Percentiles rank a stretch among this genome's conserved stretches.
Conservation (phyloP, 805 yeast species). For the Starmerella bacillaris region DNA sequence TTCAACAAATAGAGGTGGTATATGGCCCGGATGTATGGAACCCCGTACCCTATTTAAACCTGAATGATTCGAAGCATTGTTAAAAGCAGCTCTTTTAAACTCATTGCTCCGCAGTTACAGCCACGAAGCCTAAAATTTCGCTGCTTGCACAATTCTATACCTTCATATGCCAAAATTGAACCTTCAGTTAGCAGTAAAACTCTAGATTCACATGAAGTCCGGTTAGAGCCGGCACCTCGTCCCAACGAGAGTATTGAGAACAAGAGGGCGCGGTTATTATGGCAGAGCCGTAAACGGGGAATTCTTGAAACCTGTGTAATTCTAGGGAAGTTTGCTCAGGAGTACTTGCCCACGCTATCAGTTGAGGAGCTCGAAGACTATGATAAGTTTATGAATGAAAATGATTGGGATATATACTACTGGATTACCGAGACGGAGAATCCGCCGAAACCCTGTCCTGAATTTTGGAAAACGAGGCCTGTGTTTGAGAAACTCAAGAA, state of each 20-base stretch:
- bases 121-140: too few relatives aligned
- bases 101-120: too few relatives aligned
- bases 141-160: too few relatives aligned
- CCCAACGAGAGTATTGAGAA: slow-evolving; percentile 51
- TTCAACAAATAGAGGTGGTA: too few relatives aligned
- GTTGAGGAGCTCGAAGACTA: slow-evolving; percentile 63
- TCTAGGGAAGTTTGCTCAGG: slow-evolving; percentile 69
- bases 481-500: slow-evolving; percentile 51
- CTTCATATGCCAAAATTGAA: too few relatives aligned
- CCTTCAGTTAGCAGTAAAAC: too few relatives aligned
- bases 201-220: too few relatives aligned
- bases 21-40: too few relatives aligned
- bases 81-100: too few relatives aligned
- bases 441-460: slow-evolving; percentile 71
- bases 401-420: slow-evolving; percentile 98
- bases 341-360: slow-evolving; percentile 41
- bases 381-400: slow-evolving; percentile 64
- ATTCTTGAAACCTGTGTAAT: slow-evolving; percentile 82
- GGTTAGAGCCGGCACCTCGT: slow-evolving; percentile 69
- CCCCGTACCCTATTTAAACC: too few relatives aligned
- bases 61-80: too few relatives aligned
- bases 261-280: slow-evolving; percentile 71
- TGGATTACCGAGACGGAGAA: slow-evolving; percentile 78
- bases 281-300: slow-evolving; percentile 89
- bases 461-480: slow-evolving; percentile 56